These are phyloP conservation scores for Aquilaria malaccensis DNA, from an alignment of 345 rosid genomes.

Conservation along the genomic window DNA sequence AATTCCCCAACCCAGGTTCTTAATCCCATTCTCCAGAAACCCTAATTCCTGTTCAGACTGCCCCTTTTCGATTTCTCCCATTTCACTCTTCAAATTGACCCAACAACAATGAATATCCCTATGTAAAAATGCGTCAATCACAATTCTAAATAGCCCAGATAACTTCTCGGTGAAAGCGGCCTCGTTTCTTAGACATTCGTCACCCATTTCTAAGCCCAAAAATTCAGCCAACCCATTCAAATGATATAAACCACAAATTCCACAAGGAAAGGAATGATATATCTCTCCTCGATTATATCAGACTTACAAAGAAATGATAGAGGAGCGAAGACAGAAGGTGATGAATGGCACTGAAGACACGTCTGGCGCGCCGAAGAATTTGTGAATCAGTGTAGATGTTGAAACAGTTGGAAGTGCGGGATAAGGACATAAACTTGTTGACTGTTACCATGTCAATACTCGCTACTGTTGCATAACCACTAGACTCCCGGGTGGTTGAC, in stretches of 20 bases:
- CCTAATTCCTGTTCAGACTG: slow-evolving; percentile 20
- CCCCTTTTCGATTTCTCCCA: slow-evolving; percentile 13
- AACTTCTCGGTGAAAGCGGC: slow-evolving; percentile 32
- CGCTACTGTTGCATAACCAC: too few species aligned
- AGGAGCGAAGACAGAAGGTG: too few species aligned
- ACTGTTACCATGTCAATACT: too few species aligned
- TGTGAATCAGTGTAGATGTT: too few species aligned
- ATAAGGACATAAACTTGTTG: too few species aligned
- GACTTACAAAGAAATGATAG: too few species aligned
- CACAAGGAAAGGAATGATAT: slow-evolving; percentile 14
- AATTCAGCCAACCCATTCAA: slow-evolving; percentile 34
- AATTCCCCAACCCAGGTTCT: slow-evolving; percentile 80
- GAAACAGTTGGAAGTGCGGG: too few species aligned
- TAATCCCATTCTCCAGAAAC: slow-evolving; percentile 42
- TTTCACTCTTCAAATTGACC: slow-evolving; percentile 53
- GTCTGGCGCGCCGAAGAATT: too few species aligned
- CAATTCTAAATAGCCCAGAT: slow-evolving; percentile 40
- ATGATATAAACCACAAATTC: slow-evolving; percentile 42
- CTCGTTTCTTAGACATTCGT: slow-evolving; percentile 27
- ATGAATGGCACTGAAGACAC: too few species aligned
- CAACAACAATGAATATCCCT: slow-evolving; percentile 78
- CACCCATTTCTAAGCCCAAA: slow-evolving; percentile 29
- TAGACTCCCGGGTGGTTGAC: too few species aligned
- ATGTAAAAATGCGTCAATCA: slow-evolving; percentile 44
- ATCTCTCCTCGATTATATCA: too few species aligned